Evolutionary conservation across 306 rosid species (phyloP).

Genomic region (Datisca glomerata): DNA sequence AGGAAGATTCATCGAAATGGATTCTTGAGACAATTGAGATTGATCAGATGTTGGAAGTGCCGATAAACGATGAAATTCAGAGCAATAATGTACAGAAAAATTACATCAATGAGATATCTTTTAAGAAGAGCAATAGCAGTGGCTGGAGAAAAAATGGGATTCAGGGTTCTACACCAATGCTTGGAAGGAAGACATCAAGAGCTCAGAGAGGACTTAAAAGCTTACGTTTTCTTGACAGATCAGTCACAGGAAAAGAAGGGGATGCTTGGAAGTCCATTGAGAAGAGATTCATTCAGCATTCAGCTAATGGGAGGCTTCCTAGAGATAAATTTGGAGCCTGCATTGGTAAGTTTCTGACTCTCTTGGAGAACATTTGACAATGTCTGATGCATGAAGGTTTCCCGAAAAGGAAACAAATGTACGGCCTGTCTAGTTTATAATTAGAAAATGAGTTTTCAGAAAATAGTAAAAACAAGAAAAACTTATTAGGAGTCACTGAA

Average conservation of each 20-base stretch:
- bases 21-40: conserved; percentile 45
- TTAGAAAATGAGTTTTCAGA: too few relatives aligned
- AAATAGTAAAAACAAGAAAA: too few relatives aligned
- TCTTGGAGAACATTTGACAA: neutral
- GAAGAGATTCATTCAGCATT: conserved; percentile 37
- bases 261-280: conserved; percentile 62
- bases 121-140: conserved; percentile 7
- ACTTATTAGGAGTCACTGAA: too few relatives aligned
- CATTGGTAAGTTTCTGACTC: conserved; percentile 35
- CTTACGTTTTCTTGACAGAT: conserved; percentile 61
- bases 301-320: conserved; percentile 31
- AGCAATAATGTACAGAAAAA: conserved; percentile 5
- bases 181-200: conserved; percentile 30
- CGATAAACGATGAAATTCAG: conserved; percentile 1
- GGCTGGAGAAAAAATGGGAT: conserved; percentile 19
- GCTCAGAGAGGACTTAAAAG: conserved; percentile 57
- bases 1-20: conserved; percentile 30
- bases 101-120: conserved; percentile 9
- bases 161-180: conserved; percentile 7
- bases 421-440: too few relatives aligned
- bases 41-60: conserved; percentile 31
- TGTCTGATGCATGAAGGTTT: neutral
- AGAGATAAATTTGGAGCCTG: conserved; percentile 70
- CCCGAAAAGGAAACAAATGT: too few relatives aligned
- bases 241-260: conserved; percentile 52